Conservation (phyloP, 2,329 filamentous ascomycete species). For the Scolecobasidium constrictum region DNA sequence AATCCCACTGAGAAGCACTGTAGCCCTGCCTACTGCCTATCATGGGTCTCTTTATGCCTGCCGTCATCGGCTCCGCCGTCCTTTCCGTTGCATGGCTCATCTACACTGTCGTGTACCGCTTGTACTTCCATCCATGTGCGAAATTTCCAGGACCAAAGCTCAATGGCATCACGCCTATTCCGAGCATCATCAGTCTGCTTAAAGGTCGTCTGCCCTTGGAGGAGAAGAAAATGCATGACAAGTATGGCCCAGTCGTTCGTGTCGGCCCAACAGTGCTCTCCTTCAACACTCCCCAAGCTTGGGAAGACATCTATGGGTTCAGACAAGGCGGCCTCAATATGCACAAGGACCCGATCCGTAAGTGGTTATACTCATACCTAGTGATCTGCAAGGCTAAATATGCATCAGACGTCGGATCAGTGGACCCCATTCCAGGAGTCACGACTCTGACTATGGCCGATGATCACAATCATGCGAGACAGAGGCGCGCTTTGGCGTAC, state of each 20-base stretch:
- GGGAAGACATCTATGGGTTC: slow-evolving; percentile 12
- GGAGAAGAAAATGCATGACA: slow-evolving; percentile 16
- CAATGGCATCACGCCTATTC: slow-evolving; percentile 7
- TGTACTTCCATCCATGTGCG: slow-evolving; percentile 10
- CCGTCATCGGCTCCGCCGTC: background rate
- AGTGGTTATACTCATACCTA: background rate
- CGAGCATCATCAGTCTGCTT: slow-evolving; percentile 8
- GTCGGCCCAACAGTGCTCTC: slow-evolving; percentile 12
- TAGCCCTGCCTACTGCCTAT: background rate
- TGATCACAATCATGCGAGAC: slow-evolving; percentile 17
- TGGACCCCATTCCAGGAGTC: slow-evolving; percentile 23
- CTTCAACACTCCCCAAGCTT: slow-evolving; percentile 9
- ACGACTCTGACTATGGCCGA: slow-evolving; percentile 27
- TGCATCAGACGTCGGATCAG: slow-evolving; percentile 24
- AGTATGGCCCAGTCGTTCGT: slow-evolving; percentile 24
- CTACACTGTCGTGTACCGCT: slow-evolving; percentile 4
- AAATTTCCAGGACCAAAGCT: slow-evolving; percentile 10
- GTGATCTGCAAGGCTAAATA: slow-evolving; percentile 19
- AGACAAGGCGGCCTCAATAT: slow-evolving; percentile 16
- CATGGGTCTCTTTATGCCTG: slow-evolving; percentile 1
- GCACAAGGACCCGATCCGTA: slow-evolving; percentile 14
- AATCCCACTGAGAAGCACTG: too few species aligned
- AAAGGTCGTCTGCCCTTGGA: slow-evolving; percentile 7
- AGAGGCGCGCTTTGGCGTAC: slow-evolving; percentile 14
- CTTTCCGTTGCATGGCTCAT: slow-evolving; percentile 3